Evolutionary conservation across 2,329 filamentous ascomycete genomes (phyloP), one percentile per base, ranked within the genome.

Genomic region (Apiospora sp.): DNA sequence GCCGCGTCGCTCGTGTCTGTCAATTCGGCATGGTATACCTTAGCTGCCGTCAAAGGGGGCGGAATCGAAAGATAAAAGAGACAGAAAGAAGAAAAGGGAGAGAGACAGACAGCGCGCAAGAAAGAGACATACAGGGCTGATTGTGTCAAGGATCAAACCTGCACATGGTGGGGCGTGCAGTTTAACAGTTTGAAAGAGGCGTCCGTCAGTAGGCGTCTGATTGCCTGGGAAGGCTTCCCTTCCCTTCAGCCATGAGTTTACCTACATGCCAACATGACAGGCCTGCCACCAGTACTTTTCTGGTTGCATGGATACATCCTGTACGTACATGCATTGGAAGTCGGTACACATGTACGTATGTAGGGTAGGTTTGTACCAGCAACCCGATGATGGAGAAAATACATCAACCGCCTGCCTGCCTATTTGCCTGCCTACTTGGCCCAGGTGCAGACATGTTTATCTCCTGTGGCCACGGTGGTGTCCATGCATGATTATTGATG

Each of bases 111-210:
- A 54, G 49, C 24, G n/a, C 24, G n/a, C 24, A 12, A 54, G 10
- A 54, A 8, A 51, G 6, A 37, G 19, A 64, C 34, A 14, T 14
- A 64, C 58, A 64, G 58, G 58, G 58, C 58, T 64, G 58, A 64
- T 64, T 64, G 58, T 41, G 58, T 41, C 58, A 64, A 64, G 58
- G 58, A 34, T 64, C n/a, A 13, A 51, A 41, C 58, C 34, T 64
- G 58, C 58, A 64, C 58, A 64, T 64, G 58, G 58, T 64, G 58
- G 58, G 58, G 58, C 58, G 58, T 41, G 58, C 58, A 64, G 58
- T 64, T 64, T 64, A 64, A 64, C 58, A 34, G 58, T 64, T 64
- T 41, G 34, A 41, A 64, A 64, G 58, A 64, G 58, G 58, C 58
- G 58, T 64, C 58, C 58, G 41, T 64, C 58, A 22, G 34, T 13